Percentiles rank a stretch among this genome's conserved stretches.
These are phyloP conservation scores for Agroathelia rolfsii DNA, from an alignment of 1,284 basidiomycete genomes.

Conservation along the genomic window DNA sequence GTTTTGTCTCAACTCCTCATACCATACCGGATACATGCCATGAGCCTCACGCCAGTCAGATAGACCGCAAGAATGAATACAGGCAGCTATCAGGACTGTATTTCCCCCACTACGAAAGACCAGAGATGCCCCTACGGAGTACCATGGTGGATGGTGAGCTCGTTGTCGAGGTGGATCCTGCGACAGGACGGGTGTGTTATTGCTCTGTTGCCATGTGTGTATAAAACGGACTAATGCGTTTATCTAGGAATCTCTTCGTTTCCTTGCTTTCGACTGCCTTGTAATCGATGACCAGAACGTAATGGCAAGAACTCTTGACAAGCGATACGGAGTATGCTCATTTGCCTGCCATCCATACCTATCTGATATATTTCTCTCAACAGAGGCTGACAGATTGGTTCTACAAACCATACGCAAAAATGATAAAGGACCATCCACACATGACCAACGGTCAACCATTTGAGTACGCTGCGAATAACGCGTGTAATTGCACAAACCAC, in stretches of 20 bases:
- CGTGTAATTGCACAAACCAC: too few relatives aligned
- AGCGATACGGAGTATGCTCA: slow-evolving; percentile 78
- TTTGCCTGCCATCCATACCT: too few relatives aligned
- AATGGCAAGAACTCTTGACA: slow-evolving; percentile 74
- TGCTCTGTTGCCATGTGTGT: slow-evolving; percentile 6
- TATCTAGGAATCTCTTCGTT: slow-evolving; percentile 69
- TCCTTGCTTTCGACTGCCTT: slow-evolving; percentile 90
- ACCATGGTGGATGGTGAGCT: slow-evolving; percentile 93
- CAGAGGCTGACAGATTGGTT: slow-evolving; percentile 83
- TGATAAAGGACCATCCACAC: slow-evolving; percentile 58
- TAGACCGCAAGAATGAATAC: slow-evolving; percentile 92
- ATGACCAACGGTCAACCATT: slow-evolving; percentile 69
- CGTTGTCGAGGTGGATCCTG: slow-evolving; percentile 81
- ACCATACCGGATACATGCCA: too few relatives aligned
- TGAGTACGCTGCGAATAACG: too few relatives aligned
- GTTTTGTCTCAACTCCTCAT: slow-evolving; percentile 16
- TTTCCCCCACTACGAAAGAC: slow-evolving; percentile 82
- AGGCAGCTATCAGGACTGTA: slow-evolving; percentile 65
- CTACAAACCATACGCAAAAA: slow-evolving; percentile 69
- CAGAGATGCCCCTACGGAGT: slow-evolving; percentile 55
- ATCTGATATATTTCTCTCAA: too few relatives aligned
- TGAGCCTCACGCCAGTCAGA: too few relatives aligned
- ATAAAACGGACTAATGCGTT: too few relatives aligned
- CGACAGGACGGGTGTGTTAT: slow-evolving; percentile 55
- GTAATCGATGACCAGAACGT: slow-evolving; percentile 83